Evolutionary conservation across 495 filamentous ascomycete species (phyloP), one percentile per base, ranked within the genome.

Genomic region (Talaromyces trachyspermus): DNA sequence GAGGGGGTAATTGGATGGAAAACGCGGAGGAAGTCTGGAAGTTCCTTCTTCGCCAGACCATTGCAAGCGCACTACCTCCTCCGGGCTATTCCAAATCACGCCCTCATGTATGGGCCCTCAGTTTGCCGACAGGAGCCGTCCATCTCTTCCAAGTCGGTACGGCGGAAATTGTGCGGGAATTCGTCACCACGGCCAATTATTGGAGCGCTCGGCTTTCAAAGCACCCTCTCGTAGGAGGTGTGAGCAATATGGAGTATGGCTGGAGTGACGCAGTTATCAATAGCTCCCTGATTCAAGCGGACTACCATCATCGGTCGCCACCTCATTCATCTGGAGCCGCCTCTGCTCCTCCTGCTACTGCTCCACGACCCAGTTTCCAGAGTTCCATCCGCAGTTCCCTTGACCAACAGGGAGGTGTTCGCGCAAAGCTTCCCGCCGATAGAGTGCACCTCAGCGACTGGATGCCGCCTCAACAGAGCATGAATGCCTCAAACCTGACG

Each of bases 121-220:
- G 84, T 44, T 69, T 97, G 32, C 91, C 94, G 3, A 90, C 82
- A 8, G 92, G 92, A 17, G 92, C 91, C 2, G 88, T 97, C 11
- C 94, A 99, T 63, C 76, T 97, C 20, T 99, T 99, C 75, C 89
- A 97, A 61, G 94, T 89, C 50, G 92, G 94, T 35, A 99, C 92
- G 0, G 80, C 86, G 2, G 94, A 97, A 58, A 96, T 99, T 54
- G 84, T 90, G 37, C 83, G 83, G 42, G 92, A 99, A 56, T 99
- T 95, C 50, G 89, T 96, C 42, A 81, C 79, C 26, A 94, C 88
- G 0, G 91, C 88, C 54, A 99, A 99, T 66, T 99, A 99, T 67
- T 99, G 92, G 92, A 88, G 87, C 56, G 89, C 92, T 2, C 78
- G 92, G 35, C 71, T 97, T 7, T 95, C 88, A 56, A 96, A 95